Percentiles rank a stretch among this genome's conserved stretches.
Conservation (phyloP, 495 filamentous ascomycete genomes). For the Xeromyces bisporus region DNA sequence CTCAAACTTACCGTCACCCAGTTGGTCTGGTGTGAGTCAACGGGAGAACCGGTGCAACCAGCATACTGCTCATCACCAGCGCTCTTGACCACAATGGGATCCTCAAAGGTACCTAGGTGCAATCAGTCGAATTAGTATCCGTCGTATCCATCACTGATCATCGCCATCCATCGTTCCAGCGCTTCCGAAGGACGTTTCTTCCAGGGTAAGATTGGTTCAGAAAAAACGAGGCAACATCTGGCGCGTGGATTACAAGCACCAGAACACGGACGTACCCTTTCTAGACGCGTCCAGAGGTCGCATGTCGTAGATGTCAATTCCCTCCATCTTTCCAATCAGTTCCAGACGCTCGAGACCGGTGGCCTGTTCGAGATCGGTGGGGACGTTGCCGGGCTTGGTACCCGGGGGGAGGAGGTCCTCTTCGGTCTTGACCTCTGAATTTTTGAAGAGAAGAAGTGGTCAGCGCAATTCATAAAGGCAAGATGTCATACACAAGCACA, state of each 20-base stretch:
- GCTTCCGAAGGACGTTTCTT: no score
- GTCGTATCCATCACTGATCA: not conserved
- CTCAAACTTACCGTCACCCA: constrained; percentile 79
- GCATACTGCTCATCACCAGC: constrained; percentile 91
- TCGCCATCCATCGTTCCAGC: not conserved
- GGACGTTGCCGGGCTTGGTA: constrained; percentile 63
- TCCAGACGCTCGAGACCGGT: constrained; percentile 97
- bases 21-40: constrained; percentile 73
- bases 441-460: constrained; percentile 7
- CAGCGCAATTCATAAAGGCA: constrained; percentile 4
- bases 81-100: constrained; percentile 79
- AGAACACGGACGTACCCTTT: constrained; percentile 54
- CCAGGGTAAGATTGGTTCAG: no score
- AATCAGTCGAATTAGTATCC: constrained; percentile 2
- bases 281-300: constrained; percentile 82
- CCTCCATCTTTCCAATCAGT: constrained; percentile 97
- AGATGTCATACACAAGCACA: not conserved
- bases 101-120: constrained; percentile 58
- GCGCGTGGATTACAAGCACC: no score
- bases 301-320: constrained; percentile 97
- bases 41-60: constrained; percentile 89
- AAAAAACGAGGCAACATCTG: no score
- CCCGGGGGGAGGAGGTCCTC: constrained; percentile 74
- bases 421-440: constrained; percentile 69
- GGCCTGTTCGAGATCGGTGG: constrained; percentile 83